Base-by-base conservation (phyloP, 352 stramenopile genomes). In the Pythium periplocum region DNA sequence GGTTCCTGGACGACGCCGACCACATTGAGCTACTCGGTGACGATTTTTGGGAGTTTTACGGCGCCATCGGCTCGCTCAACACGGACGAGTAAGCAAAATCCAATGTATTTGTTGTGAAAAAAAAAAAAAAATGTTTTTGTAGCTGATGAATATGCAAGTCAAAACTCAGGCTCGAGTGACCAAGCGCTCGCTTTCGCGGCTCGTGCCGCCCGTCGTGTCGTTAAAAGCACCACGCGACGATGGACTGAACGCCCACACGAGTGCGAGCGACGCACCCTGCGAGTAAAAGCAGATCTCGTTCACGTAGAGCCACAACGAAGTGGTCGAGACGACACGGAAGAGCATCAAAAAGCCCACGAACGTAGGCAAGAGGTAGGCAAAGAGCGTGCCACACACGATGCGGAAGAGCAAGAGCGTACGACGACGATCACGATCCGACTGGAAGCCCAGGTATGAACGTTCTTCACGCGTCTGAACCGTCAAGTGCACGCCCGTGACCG, bases 41-140 rank as follows among this genome's bases (percentile, higher is more conserved):
- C 42, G 81, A 89, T 40, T 91, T 91, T 57, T 91, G 81, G 81
- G 81, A 87, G 43, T 91, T 91, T 46, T 91, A 88, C 47, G 78
- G 71, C 37, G 81, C 81, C 26, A 72, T 87, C 39, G 77, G 76
- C 38, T 78, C 77, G 36, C 73, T 87, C 53, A 73, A 76, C 52
- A 66, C 55, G 7, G 68, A 76, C 45, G 64, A 57, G 3, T 26
- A 40, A 40, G 7, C 43, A 48, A 48, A 48, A 48, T 48, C 43
- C 9, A 48, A 31, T 48, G 9, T 48, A 48, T 30, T 30, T 30
- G 43, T 48, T 48, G 9, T 31, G 1, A 11, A 48, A 48, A 48
- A 48, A 31, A 48, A 26, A 26, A 26, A 26, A 26, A 26, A 26
- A 26, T 26, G 17, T 26, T 26, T 26, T 26, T 26, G 17, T 26